phyloP scores from a whole-genome alignment of 306 rosid genomes.

The Sophora flavescens region DNA sequence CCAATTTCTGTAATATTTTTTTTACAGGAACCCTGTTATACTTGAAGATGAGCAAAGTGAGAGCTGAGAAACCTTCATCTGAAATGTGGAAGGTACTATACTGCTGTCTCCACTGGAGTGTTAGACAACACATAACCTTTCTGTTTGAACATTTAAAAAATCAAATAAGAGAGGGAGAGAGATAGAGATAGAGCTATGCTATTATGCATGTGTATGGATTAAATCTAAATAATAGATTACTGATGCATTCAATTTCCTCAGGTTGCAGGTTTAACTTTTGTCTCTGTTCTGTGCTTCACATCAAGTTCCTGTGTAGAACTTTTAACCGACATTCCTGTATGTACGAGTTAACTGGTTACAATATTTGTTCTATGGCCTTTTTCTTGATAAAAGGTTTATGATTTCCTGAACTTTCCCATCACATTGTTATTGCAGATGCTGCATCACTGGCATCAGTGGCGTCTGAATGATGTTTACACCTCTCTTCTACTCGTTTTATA shows the following conservation, averaged over 20 bases:
- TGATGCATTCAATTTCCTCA: slow-evolving; percentile 51
- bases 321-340: slow-evolving; percentile 84
- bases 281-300: slow-evolving; percentile 84
- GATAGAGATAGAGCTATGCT: too few relatives aligned
- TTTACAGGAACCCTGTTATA: slow-evolving; percentile 72
- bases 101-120: slow-evolving; percentile 31
- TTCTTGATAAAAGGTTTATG: slow-evolving; percentile 22
- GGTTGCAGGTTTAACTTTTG: slow-evolving; percentile 91
- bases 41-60: slow-evolving; percentile 88
- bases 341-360: slow-evolving; percentile 41
- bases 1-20: neutral
- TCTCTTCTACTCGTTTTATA: slow-evolving; percentile 74
- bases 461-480: slow-evolving; percentile 56
- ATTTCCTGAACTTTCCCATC: slow-evolving; percentile 46
- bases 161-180: too few relatives aligned
- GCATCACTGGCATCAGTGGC: slow-evolving; percentile 62
- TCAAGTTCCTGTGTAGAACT: slow-evolving; percentile 82
- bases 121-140: slow-evolving; percentile 19
- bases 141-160: slow-evolving; percentile 1
- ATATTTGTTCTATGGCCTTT: slow-evolving; percentile 13
- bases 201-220: slow-evolving; percentile 8
- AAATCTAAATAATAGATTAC: slow-evolving; percentile 10
- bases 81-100: slow-evolving; percentile 85
- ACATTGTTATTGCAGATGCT: slow-evolving; percentile 72
- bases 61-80: slow-evolving; percentile 88